Conservation (phyloP, 345 rosid genomes). For the Geranium rotundifolium region DNA sequence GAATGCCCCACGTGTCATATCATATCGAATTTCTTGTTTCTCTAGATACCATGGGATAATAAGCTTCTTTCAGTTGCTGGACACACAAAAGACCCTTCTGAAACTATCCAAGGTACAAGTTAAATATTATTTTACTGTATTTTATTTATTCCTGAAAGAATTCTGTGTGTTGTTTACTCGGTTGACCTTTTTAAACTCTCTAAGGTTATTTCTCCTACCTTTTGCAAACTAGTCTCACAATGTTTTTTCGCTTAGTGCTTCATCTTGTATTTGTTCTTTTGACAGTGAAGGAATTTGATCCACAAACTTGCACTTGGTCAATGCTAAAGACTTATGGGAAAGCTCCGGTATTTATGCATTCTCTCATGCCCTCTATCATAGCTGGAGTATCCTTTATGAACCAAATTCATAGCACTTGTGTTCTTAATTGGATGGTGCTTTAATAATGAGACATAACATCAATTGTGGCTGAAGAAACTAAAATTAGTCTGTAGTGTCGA, state of each 20-base stretch:
- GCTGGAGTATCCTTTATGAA: background rate
- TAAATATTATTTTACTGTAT: background rate
- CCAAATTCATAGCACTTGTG: background rate
- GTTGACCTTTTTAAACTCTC: background rate
- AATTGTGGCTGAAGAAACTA: background rate
- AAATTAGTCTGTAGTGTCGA: background rate
- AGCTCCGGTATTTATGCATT: constrained; percentile 57
- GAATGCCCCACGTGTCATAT: constrained; percentile 8
- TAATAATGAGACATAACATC: background rate
- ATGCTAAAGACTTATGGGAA: constrained; percentile 88
- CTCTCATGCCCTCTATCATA: background rate
- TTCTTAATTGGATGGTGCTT: background rate
- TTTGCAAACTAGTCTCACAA: background rate
- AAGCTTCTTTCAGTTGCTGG: constrained; percentile 89
- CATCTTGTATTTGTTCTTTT: constrained; percentile 11
- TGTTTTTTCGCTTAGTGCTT: background rate
- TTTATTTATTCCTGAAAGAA: background rate
- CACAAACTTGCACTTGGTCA: constrained; percentile 68
- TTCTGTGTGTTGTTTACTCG: background rate
- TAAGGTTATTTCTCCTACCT: background rate
- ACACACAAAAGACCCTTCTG: constrained; percentile 88
- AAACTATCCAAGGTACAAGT: constrained; percentile 62
- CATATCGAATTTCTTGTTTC: constrained; percentile 1
- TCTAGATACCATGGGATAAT: constrained; percentile 83
- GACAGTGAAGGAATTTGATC: constrained; percentile 85